Evolutionary conservation across 129 eudicot genomes (phyloP).

Genomic region (Silybum marianum): DNA sequence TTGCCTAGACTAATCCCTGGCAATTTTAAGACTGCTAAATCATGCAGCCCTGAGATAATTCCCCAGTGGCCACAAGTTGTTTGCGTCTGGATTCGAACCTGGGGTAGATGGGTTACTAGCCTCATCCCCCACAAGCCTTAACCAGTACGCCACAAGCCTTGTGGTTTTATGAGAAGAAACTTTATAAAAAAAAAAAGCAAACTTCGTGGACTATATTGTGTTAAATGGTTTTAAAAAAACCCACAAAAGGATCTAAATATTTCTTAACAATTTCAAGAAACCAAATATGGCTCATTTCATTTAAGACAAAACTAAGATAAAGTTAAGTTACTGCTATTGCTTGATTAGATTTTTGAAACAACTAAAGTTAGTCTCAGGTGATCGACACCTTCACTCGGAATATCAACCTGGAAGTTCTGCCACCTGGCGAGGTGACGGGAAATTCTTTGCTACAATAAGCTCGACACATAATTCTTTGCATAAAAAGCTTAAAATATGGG

Average conservation of each 20-base stretch:
- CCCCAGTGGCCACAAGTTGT: no score
- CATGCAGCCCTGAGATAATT: no score
- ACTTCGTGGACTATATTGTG: not conserved
- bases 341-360: constrained; percentile 25
- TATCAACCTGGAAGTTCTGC: constrained; percentile 47
- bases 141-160: no score
- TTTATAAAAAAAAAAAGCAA: not conserved
- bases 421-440: constrained; percentile 96
- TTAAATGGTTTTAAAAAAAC: not conserved
- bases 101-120: no score
- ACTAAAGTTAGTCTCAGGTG: constrained; percentile 50
- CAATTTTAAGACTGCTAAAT: no score
- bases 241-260: not conserved
- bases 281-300: not conserved
- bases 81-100: no score
- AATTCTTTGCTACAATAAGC: constrained; percentile 77
- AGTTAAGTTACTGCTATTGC: not conserved
- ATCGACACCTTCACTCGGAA: constrained; percentile 28
- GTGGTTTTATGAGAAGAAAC: not conserved
- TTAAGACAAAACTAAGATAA: not conserved
- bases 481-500: constrained; percentile 90
- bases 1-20: no score
- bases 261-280: not conserved
- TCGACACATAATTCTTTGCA: constrained; percentile 40
- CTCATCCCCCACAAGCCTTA: no score